A percentile compares a stretch with the other conserved stretches of the same genome.
Conservation (phyloP, 2,329 filamentous ascomycete genomes). For the Aspergillus eucalypticola region DNA sequence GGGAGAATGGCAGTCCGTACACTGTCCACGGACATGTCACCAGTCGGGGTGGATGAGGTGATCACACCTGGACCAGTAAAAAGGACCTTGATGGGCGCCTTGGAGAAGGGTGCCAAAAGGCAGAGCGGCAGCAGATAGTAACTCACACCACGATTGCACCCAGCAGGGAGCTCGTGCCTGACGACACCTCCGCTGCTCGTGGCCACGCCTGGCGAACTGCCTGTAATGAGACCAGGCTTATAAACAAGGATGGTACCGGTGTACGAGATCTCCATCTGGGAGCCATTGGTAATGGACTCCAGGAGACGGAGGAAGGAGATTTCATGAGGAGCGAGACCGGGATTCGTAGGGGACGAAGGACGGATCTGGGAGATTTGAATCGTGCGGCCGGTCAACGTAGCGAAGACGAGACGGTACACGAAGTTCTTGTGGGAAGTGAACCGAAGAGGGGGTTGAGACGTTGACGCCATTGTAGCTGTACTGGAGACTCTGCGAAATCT, state of each 20-base stretch:
- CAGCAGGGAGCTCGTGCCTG: conserved; percentile 74
- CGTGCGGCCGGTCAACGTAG: conserved; percentile 85
- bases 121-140: conserved; percentile 92
- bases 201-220: conserved; percentile 73
- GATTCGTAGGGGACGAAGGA: conserved; percentile 77
- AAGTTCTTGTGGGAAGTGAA: conserved; percentile 86
- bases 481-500: conserved; percentile 16
- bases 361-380: conserved; percentile 94
- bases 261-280: conserved; percentile 91
- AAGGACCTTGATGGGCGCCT: conserved; percentile 83
- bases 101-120: conserved; percentile 88
- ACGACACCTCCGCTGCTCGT: conserved; percentile 70
- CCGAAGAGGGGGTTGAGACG: conserved; percentile 58
- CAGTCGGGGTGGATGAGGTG: conserved; percentile 76
- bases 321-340: conserved; percentile 88
- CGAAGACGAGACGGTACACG: conserved; percentile 78
- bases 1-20: conserved; percentile 92
- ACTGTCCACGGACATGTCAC: conserved; percentile 88
- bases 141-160: conserved; percentile 76
- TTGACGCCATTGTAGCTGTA: conserved; percentile 36
- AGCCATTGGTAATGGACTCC: conserved; percentile 92
- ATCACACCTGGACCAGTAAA: conserved; percentile 92
- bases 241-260: conserved; percentile 93
- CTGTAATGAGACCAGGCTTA: conserved; percentile 88
- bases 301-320: conserved; percentile 94